Percentiles rank a stretch among this genome's conserved stretches.
Conservation (phyloP, 768 basidiomycete genomes). For the Rhodotorula toruloides region DNA sequence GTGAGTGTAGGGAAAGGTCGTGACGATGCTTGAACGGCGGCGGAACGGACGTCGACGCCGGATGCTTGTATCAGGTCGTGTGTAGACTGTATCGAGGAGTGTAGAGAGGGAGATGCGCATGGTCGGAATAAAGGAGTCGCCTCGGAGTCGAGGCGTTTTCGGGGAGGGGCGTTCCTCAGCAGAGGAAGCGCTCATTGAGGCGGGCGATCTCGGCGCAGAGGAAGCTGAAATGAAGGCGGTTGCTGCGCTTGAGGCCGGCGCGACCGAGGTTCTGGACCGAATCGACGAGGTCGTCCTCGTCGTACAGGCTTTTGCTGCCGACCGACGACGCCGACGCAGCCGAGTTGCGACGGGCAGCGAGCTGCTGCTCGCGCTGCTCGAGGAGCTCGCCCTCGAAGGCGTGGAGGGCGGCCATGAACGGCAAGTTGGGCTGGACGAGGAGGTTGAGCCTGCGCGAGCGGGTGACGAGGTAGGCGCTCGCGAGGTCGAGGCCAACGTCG, state of each 20-base stretch:
- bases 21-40: too few relatives aligned
- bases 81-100: too few relatives aligned
- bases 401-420: constrained; percentile 87
- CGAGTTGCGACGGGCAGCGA: not conserved
- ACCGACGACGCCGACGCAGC: not conserved
- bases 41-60: too few relatives aligned
- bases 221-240: constrained; percentile 71
- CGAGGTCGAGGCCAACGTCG: constrained; percentile 70
- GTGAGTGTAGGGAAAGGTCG: too few relatives aligned
- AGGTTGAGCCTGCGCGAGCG: constrained; percentile 75
- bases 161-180: constrained; percentile 40
- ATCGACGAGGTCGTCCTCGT: constrained; percentile 1
- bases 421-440: constrained; percentile 68
- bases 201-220: constrained; percentile 77
- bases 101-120: too few relatives aligned
- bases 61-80: too few relatives aligned
- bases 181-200: constrained; percentile 76
- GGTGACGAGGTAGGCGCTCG: constrained; percentile 89
- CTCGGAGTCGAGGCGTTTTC: not conserved
- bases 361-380: constrained; percentile 40
- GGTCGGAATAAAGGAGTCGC: too few relatives aligned
- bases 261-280: constrained; percentile 60
- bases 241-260: constrained; percentile 56
- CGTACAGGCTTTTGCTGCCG: not conserved
- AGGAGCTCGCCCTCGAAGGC: constrained; percentile 88